Base-by-base conservation (phyloP, 805 yeast genomes). In the Schizosaccharomyces osmophilus region DNA sequence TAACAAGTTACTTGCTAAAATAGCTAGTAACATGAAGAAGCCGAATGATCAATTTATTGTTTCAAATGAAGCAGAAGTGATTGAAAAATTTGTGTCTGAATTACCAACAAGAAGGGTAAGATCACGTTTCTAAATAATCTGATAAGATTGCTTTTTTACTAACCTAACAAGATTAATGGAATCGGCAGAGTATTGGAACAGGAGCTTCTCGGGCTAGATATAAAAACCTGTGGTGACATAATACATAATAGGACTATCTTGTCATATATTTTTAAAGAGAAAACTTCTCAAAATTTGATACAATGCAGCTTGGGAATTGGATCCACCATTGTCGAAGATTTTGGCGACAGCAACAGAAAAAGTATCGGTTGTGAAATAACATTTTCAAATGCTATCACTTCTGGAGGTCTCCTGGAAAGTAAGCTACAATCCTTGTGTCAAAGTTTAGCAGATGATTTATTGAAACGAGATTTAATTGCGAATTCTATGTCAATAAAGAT, bases 1-100 rank as follows among this genome's bases (percentile, higher is more conserved):
- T 13, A 87, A 67, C 55, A 60, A 65, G 13, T 59, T 69, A 11
- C 51, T 67, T 13, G 69, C 69, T 2, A 67, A 67, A 59, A 66
- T 67, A 29, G 67, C 67, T 11, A 67, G 69, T 4, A 67, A 67
- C 59, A 54, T 65, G 11, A 64, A 65, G 55, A 67, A 67, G 60
- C 69, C 69, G 22, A 67, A 67, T 41, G 68, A 68, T 1, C 69
- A 67, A 45, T 67, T 17, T 62, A 43, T 45, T 5, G 60, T 67
- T 22, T 59, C 59, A 1, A 61, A 41, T 42, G 60, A 62, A 11
- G 41, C 62, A 3, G 64, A 64, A 9, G 64, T 48, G 11, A 64
- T 63, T 24, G 59, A 62, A 64, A 66, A 61, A 13, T 67, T 67
- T 43, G 65, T 66, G 65, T 41, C 42, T 6, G 39, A 29, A 5